Evolutionary conservation across 148 eudicot genomes (phyloP), one percentile per base, ranked within the genome.

Genomic region (Nyssa sinensis): DNA sequence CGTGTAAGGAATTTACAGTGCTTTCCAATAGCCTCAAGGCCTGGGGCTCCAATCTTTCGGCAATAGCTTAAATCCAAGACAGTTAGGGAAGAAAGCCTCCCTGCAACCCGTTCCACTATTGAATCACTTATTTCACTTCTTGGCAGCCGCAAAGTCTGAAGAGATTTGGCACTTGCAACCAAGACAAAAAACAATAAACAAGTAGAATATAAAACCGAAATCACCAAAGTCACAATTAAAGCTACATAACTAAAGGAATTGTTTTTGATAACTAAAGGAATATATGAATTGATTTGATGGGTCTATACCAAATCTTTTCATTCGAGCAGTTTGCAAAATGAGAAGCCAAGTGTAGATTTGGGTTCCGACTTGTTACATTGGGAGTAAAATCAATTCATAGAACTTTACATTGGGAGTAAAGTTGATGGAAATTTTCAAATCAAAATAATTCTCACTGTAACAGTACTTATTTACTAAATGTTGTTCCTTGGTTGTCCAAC

Each of bases 41-140:
- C 89, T 12, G 62, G 81, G 1, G 88, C 85, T 70, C 94, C 90
- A 5, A 92, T 82, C 64, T 86, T 85, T 62, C 76, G 75, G 66
- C 92, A 89, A 55, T 89, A 89, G 78, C 97, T 92, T 72, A 92
- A 51, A 59, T 92, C 97, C 71, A 92, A 67, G 74, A 67, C 78
- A 4, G 92, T 92, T 41, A 92, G 65, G 29, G 77, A 55, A 0
- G 86, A 83, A 4, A 92, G 75, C 69, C 51, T 80, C 24, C 78
- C 72, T n/a, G 88, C 87, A 51, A 84, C 77, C 61, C 82, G 82
- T 81, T 82, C 82, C 49, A 89, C 82, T 62, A 86, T 78, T 0
- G 81, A 60, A 47, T 86, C 81, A 55, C 80, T 85, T 69, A 92
- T 83, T 55, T 84, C 87, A 80, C 94, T 84, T 74, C 90, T 83